Conservation (phyloP, 768 basidiomycete species). For the Naematelia aurantialba region DNA sequence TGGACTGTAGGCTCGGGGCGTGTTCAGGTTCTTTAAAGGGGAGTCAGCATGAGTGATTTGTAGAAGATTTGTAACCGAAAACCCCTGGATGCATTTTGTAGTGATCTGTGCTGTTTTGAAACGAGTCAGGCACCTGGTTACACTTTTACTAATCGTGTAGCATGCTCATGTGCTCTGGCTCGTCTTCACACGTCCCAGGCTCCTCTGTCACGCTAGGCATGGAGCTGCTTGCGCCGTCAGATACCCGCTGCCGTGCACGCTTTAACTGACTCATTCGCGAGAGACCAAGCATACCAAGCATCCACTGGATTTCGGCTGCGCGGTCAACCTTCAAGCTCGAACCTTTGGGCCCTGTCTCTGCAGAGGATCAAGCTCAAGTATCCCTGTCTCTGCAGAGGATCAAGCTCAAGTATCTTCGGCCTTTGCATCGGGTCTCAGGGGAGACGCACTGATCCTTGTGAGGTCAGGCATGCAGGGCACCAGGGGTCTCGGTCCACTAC, state of each 20-base stretch:
- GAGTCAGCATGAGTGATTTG: background rate
- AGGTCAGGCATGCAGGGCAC: no score
- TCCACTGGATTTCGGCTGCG: background rate
- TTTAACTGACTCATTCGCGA: no score
- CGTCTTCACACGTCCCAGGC: no score
- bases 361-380: background rate
- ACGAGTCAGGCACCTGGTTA: background rate
- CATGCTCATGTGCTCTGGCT: background rate
- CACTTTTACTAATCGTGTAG: background rate
- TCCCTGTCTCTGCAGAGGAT: no score
- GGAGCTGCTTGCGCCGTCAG: no score
- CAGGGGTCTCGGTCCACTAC: no score
- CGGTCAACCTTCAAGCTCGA: background rate
- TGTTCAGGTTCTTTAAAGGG: background rate
- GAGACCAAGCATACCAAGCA: background rate
- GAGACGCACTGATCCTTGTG: no score
- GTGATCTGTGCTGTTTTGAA: background rate
- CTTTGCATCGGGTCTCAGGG: no score
- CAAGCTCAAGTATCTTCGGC: no score
- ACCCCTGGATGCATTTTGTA: background rate
- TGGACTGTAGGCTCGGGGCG: slow-evolving; percentile 66
- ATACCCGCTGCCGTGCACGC: no score
- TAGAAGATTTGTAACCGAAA: background rate
- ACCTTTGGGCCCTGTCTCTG: background rate
- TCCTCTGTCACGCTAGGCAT: no score